Percentiles rank a stretch among this genome's conserved stretches.
These are phyloP conservation scores for Neurospora hispaniola DNA, from an alignment of 495 filamentous ascomycete species.

Conservation along the genomic window DNA sequence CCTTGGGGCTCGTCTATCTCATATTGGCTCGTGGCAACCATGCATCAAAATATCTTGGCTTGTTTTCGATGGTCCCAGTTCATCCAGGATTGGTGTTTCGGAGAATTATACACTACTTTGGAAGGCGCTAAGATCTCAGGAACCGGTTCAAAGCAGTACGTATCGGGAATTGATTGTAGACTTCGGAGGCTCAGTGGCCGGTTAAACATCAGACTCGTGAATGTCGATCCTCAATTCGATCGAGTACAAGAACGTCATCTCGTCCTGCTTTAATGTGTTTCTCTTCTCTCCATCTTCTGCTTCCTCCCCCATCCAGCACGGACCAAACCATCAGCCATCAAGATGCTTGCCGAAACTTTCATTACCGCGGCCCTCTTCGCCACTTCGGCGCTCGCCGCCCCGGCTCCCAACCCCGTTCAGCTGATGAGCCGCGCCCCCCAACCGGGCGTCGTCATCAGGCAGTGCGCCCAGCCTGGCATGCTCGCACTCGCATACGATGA, in stretches of 20 bases:
- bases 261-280: neutral
- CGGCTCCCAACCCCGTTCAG: constrained; percentile 25
- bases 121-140: neutral
- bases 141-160: neutral
- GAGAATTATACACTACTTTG: neutral
- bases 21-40: neutral
- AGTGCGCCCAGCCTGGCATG: constrained; percentile 31
- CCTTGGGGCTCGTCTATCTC: neutral
- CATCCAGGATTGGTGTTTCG: neutral
- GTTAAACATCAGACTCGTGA: neutral
- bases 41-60: neutral
- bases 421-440: constrained; percentile 27
- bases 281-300: neutral
- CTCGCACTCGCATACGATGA: constrained; percentile 58
- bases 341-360: constrained; percentile 21
- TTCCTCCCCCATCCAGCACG: neutral
- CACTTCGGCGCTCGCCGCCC: constrained; percentile 16
- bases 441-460: constrained; percentile 29
- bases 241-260: neutral
- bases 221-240: neutral
- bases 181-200: neutral
- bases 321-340: neutral
- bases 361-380: constrained; percentile 21
- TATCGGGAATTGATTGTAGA: neutral
- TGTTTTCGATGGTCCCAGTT: neutral